phyloP scores from a whole-genome alignment of 1,284 basidiomycete genomes.

The Polyporus tsugae region DNA sequence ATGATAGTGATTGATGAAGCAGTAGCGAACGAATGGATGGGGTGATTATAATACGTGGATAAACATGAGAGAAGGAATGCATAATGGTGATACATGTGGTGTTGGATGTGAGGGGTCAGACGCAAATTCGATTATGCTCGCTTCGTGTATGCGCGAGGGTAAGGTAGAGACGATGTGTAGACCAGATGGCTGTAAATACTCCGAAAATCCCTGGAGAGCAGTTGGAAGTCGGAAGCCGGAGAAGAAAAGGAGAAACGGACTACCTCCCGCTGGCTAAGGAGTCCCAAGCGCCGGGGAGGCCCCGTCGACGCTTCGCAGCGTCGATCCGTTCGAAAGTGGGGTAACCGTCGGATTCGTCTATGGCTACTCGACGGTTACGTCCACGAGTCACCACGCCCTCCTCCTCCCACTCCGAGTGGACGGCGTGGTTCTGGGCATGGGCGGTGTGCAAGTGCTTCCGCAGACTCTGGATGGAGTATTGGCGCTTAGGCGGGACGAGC shows the following conservation, averaged over 20 bases:
- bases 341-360: slow-evolving; percentile 36
- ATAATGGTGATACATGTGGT: slow-evolving; percentile 23
- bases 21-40: slow-evolving; percentile 1
- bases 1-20: slow-evolving; percentile 10
- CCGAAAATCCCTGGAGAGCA: slow-evolving; percentile 2
- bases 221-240: not conserved
- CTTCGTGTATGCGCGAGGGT: slow-evolving; percentile 14
- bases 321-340: slow-evolving; percentile 36
- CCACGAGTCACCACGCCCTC: slow-evolving; percentile 32
- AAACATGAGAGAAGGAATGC: slow-evolving; percentile 10
- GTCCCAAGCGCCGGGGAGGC: slow-evolving; percentile 39
- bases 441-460: slow-evolving; percentile 61
- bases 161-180: slow-evolving; percentile 1
- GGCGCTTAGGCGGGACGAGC: slow-evolving; percentile 74
- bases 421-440: slow-evolving; percentile 27
- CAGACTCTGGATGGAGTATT: slow-evolving; percentile 73
- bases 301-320: slow-evolving; percentile 34
- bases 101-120: not conserved
- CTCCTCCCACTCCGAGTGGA: slow-evolving; percentile 32
- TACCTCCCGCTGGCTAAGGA: slow-evolving; percentile 27
- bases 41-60: slow-evolving; percentile 8
- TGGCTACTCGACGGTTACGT: slow-evolving; percentile 32
- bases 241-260: slow-evolving; percentile 8
- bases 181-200: not conserved
- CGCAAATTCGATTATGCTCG: not conserved